Percentiles rank a stretch among this genome's conserved stretches.
phyloP scores from a whole-genome alignment of 2,329 filamentous ascomycete genomes.

The Didymosphaeria variabile region DNA sequence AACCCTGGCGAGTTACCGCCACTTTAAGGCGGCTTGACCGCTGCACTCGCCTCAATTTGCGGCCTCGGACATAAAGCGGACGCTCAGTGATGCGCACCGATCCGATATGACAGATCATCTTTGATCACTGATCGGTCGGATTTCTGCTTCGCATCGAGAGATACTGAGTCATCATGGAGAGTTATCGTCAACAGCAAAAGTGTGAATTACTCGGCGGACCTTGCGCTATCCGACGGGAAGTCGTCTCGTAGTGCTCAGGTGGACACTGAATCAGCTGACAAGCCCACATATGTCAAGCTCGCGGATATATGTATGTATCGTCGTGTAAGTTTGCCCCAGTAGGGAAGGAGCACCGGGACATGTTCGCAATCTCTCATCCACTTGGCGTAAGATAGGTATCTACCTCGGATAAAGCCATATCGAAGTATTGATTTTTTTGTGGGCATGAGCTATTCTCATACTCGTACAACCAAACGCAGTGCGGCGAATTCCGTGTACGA shows the following conservation, averaged over 20 bases:
- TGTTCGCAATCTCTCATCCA: not conserved
- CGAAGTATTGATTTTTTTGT: conserved; percentile 2
- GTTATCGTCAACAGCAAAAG: not conserved
- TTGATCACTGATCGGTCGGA: not conserved
- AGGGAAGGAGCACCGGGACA: conserved; percentile 3
- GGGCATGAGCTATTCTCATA: not conserved
- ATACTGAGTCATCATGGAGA: not conserved
- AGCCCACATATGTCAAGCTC: not conserved
- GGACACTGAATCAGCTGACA: not conserved
- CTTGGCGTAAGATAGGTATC: not conserved
- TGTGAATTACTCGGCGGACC: not conserved
- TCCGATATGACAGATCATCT: not conserved
- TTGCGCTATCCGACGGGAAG: not conserved
- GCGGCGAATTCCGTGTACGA: not conserved
- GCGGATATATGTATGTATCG: not conserved
- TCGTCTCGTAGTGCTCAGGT: not conserved
- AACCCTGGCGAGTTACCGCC: conserved; percentile 10
- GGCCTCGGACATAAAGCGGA: conserved; percentile 10
- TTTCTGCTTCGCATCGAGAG: not conserved
- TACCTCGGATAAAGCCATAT: not conserved
- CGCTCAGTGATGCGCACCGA: not conserved
- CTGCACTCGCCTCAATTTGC: conserved; percentile 11
- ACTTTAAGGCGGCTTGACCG: conserved; percentile 5
- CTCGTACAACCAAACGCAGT: not conserved
- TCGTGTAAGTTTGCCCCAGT: not conserved